Percentiles rank a stretch among this genome's conserved stretches.
phyloP scores from a whole-genome alignment of 2,329 filamentous ascomycete genomes.

The Colletotrichum simmondsii region DNA sequence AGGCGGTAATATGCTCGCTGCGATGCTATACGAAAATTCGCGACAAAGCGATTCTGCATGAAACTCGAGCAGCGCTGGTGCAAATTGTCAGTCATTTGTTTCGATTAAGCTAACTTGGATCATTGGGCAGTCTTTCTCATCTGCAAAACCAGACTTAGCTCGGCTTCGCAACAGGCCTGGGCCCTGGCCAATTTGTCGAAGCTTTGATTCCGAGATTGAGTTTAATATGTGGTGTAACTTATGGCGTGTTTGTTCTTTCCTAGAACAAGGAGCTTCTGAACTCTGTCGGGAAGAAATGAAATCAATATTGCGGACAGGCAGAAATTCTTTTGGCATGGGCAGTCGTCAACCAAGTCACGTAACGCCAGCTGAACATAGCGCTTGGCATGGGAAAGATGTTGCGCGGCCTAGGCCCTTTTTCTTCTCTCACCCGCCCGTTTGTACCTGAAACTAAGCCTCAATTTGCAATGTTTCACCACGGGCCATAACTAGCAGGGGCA shows the following conservation, averaged over 20 bases:
- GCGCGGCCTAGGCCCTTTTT: background rate
- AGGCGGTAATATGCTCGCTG: background rate
- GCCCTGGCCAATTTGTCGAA: background rate
- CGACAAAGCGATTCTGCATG: background rate
- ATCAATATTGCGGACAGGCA: background rate
- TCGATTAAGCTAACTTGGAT: background rate
- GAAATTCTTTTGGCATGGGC: background rate
- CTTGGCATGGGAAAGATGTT: background rate
- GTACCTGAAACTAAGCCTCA: constrained; percentile 22
- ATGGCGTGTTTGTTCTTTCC: background rate
- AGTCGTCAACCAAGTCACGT: background rate
- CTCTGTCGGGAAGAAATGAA: background rate
- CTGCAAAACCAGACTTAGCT: background rate
- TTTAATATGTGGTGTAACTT: background rate
- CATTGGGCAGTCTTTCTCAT: background rate
- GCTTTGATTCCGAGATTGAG: background rate
- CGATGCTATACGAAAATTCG: background rate
- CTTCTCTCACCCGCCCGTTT: background rate
- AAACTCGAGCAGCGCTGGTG: background rate
- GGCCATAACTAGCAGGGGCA: constrained; percentile 4
- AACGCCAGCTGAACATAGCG: background rate
- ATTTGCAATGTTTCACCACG: constrained; percentile 8
- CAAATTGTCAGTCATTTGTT: background rate
- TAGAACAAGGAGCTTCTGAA: background rate
- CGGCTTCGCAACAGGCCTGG: background rate